Percentiles rank a stretch among this genome's conserved stretches.
Conservation (phyloP, 2,329 filamentous ascomycete species). For the Botryosphaeria agaves region DNA sequence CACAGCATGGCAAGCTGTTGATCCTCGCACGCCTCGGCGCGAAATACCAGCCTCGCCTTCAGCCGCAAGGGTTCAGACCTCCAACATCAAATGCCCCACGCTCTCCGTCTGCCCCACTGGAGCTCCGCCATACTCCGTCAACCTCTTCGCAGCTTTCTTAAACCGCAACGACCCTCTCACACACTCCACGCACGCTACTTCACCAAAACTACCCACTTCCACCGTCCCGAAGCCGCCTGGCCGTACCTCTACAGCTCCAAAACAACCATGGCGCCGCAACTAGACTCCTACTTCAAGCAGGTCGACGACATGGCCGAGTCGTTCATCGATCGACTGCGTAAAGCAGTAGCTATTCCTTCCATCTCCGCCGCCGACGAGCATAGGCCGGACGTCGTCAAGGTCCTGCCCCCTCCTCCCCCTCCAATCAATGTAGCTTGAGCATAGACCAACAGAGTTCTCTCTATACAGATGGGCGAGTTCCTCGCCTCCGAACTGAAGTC, state of each 20-base stretch:
- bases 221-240: constrained; percentile 12
- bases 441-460: constrained; percentile 3
- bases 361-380: constrained; percentile 82
- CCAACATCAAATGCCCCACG: background rate
- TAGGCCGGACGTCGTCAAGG: constrained; percentile 76
- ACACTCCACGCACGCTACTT: background rate
- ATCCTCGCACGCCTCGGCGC: too few species aligned
- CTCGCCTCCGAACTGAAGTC: constrained; percentile 66
- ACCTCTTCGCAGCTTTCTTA: background rate
- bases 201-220: background rate
- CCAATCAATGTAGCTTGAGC: background rate
- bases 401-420: background rate
- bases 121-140: background rate
- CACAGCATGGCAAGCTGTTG: too few species aligned
- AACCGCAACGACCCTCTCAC: background rate
- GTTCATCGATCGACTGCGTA: constrained; percentile 79
- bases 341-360: constrained; percentile 92
- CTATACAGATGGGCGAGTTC: constrained; percentile 66
- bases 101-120: background rate
- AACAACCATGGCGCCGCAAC: constrained; percentile 60
- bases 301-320: constrained; percentile 62
- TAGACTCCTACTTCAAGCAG: constrained; percentile 86
- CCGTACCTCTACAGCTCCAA: constrained; percentile 29
- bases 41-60: too few species aligned
- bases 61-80: too few species aligned